Evolutionary conservation across 176 grass and related monocot species (phyloP).

Genomic region (Coix lacrymajobi): DNA sequence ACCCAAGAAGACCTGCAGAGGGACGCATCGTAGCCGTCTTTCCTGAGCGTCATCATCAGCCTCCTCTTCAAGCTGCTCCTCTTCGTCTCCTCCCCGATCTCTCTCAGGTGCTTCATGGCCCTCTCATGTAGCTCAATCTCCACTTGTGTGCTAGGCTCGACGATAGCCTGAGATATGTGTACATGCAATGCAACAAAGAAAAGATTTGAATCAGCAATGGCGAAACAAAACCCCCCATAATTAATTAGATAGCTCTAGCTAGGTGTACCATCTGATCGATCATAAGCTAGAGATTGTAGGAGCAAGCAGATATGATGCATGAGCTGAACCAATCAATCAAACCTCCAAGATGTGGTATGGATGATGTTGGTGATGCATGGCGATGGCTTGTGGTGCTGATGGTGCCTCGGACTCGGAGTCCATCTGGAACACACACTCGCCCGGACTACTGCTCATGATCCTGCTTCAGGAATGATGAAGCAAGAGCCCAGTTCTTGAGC

Average conservation of each 20-base stretch:
- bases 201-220: neutral
- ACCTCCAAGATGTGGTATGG: constrained; percentile 41
- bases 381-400: neutral
- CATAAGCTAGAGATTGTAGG: neutral
- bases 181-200: neutral
- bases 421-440: constrained; percentile 38
- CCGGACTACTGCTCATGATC: constrained; percentile 33
- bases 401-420: constrained; percentile 20
- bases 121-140: constrained; percentile 49
- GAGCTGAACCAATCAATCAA: neutral
- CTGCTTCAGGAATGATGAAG: neutral
- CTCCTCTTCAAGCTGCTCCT: constrained; percentile 48
- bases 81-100: constrained; percentile 45
- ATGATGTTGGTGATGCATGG: constrained; percentile 7
- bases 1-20: constrained; percentile 67
- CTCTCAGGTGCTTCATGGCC: constrained; percentile 37
- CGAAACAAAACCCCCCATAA: neutral
- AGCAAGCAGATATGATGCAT: neutral
- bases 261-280: neutral
- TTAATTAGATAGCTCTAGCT: too few species aligned
- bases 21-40: constrained; percentile 62
- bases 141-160: constrained; percentile 19
- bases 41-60: constrained; percentile 61
- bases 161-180: constrained; percentile 6
- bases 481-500: constrained; percentile 5